Base-by-base conservation (phyloP, 345 rosid genomes). In the Lumnitzera littorea region DNA sequence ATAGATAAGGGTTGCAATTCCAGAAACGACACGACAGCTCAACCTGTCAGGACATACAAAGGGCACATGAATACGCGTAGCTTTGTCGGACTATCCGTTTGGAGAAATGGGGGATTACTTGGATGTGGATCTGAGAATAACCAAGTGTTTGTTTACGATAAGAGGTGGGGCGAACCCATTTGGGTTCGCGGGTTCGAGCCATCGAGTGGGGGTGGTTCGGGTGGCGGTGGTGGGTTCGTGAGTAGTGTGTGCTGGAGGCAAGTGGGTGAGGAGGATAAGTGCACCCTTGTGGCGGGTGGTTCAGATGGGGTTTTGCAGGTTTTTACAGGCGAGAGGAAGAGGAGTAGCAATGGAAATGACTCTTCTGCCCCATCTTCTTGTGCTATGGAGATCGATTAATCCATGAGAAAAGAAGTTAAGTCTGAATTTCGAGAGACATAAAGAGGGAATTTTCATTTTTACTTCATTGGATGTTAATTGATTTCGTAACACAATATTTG, bases 191-290 rank as follows among this genome's bases (percentile, higher is more conserved):
- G 76, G 60, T 82, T 80, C 57, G 31, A 27, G 31, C 31, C 31
- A 27, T 27, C 31, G 31, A 27, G 31, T 72, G 80, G 50, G 61
- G 73, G 31, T 60, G 36, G 50, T 51, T 48, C 24, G 2, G 58
- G 75, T n/a, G 13, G 75, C 15, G 13, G 61, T 5, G 20, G 55
- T 7, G 78, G 79, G 69, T 83, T 88, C 43, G 87, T 88, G 13
- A 91, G 87, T 54, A 82, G 98, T 56, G 95, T 91, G 63, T 82
- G 89, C 62, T 89, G 88, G 95, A 82, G 84, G 66, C 96, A 82
- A 81, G 80, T 61, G 31, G 31, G 31, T 12, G 77, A 53, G 3
- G 89, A 75, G n/a, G 92, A 89, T 2, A 57, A 58, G 55, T 85
- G 92, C 70, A 76, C 79, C 5, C 81, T 91, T 3, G 79, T 87